Base-by-base conservation (phyloP, 345 rosid species). In the Lepidium didymum region DNA sequence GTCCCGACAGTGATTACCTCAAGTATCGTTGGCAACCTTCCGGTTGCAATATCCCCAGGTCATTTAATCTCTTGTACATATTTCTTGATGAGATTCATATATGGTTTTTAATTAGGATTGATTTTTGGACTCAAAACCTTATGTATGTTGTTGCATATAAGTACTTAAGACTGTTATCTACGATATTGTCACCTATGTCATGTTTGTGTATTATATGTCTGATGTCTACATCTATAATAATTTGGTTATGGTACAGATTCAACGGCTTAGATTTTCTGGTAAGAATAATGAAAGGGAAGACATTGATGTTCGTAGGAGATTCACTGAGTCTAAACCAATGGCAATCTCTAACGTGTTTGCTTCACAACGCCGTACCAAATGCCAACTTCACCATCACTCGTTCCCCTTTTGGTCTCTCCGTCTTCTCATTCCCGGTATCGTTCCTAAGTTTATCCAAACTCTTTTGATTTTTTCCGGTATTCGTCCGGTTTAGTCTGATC, bases 271-370 rank as follows among this genome's bases (percentile, higher is more conserved):
- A 85, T 69, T 75, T 92, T 41, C 55, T 89, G 51, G 29, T 34
- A 55, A 83, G 74, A 27, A 13, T 60, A 61, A 58, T 82, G 5
- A 45, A 27, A 33, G 92, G 95, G 72, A 92, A 87, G 78, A 81
- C 62, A 69, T 9, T 92, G 8, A 82, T 89, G 91, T 92, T 87
- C 25, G 89, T 87, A 25, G 98, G 98, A 62, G 95, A 92, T 36
- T 92, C 96, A n/a, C 21, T 89, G 41, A 81, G 89, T 73, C 71
- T 89, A 53, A 92, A 92, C 46, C 89, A 89, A 47, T 92, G 98
- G 98, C 98, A 89, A 52, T 92, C 98, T 3, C 84, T 92, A 15
- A 83, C 92, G 5, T 87, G 98, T 81, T 70, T 92, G 86, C 90
- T 92, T 44, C 90, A 86, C 65, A 67, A 76, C n/a, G 59, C 86